A percentile compares a stretch with the other conserved stretches of the same genome.
Conservation (phyloP, 768 basidiomycete genomes). For the Pholiota conissans region DNA sequence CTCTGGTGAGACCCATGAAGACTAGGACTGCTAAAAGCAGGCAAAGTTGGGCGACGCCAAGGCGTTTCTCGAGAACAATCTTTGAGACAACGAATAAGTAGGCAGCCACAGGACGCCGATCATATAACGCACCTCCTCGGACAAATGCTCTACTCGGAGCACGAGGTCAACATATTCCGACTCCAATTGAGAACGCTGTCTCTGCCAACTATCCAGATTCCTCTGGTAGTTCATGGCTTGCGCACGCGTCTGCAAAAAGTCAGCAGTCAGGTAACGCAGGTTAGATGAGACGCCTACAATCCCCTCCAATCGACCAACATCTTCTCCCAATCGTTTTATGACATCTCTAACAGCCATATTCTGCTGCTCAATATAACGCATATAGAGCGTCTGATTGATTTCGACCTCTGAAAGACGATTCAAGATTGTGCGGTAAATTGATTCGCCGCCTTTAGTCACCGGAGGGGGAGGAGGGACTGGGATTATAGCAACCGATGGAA, state of each 20-base stretch:
- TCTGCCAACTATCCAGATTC: slow-evolving; percentile 66
- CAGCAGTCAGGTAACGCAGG: background rate
- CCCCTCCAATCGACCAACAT: slow-evolving; percentile 76
- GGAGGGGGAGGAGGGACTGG: slow-evolving; percentile 14
- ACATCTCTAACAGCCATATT: slow-evolving; percentile 72
- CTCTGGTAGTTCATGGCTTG: slow-evolving; percentile 70
- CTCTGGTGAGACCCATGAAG: slow-evolving; percentile 85
- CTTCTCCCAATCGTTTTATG: slow-evolving; percentile 71
- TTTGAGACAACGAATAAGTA: slow-evolving; percentile 25
- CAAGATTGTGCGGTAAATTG: slow-evolving; percentile 95
- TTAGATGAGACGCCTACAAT: slow-evolving; percentile 46
- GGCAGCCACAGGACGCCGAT: background rate
- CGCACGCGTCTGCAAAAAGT: slow-evolving; percentile 54
- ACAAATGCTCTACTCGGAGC: slow-evolving; percentile 70
- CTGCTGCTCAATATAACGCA: slow-evolving; percentile 89
- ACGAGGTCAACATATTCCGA: slow-evolving; percentile 69
- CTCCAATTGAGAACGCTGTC: slow-evolving; percentile 64
- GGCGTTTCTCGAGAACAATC: slow-evolving; percentile 86
- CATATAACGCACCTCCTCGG: slow-evolving; percentile 66
- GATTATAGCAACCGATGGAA: slow-evolving; percentile 14
- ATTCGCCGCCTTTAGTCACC: slow-evolving; percentile 62
- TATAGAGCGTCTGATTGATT: slow-evolving; percentile 81
- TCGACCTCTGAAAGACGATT: slow-evolving; percentile 87
- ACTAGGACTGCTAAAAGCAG: slow-evolving; percentile 80
- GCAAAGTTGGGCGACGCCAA: slow-evolving; percentile 86